Base-by-base conservation (phyloP, 2,329 filamentous ascomycete genomes). In the Phaeosphaeriaceae sp. region DNA sequence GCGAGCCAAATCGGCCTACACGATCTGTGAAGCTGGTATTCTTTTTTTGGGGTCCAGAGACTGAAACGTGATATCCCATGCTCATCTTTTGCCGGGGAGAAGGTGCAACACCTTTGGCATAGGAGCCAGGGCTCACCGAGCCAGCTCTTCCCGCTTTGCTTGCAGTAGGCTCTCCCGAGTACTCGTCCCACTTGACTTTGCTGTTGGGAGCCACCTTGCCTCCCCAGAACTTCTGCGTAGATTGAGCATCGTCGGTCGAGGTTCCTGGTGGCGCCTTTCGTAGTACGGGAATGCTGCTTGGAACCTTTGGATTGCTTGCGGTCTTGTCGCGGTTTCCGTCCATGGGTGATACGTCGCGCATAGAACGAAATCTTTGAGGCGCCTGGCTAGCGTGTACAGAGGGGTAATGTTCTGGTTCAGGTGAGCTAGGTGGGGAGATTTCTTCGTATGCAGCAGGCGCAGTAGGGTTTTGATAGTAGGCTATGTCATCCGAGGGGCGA, bases 131-230 rank as follows among this genome's bases (percentile, higher is more conserved):
- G 52, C 80, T 82, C 20, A 83, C 79, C 52, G 83, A 83, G 32
- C 80, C 80, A 20, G 81, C 75, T 49, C 79, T 82, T 12, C 85
- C 84, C 39, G 75, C 60, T 29, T 56, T 63, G 38, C 64, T 81
- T n/a, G 77, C 80, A 4, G 83, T 86, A 32, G 84, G 83, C 63
- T 89, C 86, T 7, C 85, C 86, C 3, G 87, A 87, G 65, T 82
- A 83, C 39, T 82, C 81, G 71, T 90, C 85, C 86, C 86, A 88
- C 56, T 78, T 66, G 5, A 71, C 68, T 49, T 71, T 71, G 47
- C 62, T 62, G 42, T 71, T 68, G 13, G 68, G 66, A 2, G 64
- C 63, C 15, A 71, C 63, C 49, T 71, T 72, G 17, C 67, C 70
- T 46, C 64, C 66, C 68, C 69, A 72, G 39, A 72, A 72, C 46